Percentiles rank a stretch among this genome's conserved stretches.
Evolutionary conservation across 2,329 filamentous ascomycete species (phyloP).

Genomic region (Nemania abortiva): DNA sequence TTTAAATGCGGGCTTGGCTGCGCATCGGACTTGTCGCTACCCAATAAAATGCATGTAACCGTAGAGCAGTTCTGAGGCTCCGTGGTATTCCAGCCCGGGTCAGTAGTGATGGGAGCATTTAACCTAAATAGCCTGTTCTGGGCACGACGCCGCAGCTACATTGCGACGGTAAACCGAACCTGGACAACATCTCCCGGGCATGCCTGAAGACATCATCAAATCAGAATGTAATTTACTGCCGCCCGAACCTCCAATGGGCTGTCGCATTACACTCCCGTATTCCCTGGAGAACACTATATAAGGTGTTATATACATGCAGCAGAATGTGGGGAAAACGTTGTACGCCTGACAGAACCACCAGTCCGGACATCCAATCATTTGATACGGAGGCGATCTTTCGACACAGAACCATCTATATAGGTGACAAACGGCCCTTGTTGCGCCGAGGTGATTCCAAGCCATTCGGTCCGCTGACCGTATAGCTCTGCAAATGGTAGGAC

Average conservation of each 20-base stretch:
- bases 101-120: conserved; percentile 25
- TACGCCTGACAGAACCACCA: conserved; percentile 29
- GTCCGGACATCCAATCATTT: conserved; percentile 24
- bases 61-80: background rate
- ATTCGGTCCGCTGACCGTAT: conserved; percentile 31
- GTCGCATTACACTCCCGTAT: conserved; percentile 5
- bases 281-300: conserved; percentile 23
- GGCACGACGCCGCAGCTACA: conserved; percentile 29
- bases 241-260: background rate
- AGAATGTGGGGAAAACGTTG: conserved; percentile 35
- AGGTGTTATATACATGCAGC: conserved; percentile 15
- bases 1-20: background rate
- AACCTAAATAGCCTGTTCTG: conserved; percentile 47
- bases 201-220: conserved; percentile 19
- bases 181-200: conserved; percentile 22
- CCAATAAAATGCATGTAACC: background rate
- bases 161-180: conserved; percentile 32
- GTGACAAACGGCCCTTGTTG: conserved; percentile 20
- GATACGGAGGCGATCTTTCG: background rate
- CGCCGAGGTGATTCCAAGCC: conserved; percentile 23
- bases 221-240: conserved; percentile 16
- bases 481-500: background rate
- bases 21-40: background rate
- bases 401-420: conserved; percentile 19
- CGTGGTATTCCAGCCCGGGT: background rate